Conservation (phyloP, 2,329 filamentous ascomycete species). For the Stemphylium lycopersici region DNA sequence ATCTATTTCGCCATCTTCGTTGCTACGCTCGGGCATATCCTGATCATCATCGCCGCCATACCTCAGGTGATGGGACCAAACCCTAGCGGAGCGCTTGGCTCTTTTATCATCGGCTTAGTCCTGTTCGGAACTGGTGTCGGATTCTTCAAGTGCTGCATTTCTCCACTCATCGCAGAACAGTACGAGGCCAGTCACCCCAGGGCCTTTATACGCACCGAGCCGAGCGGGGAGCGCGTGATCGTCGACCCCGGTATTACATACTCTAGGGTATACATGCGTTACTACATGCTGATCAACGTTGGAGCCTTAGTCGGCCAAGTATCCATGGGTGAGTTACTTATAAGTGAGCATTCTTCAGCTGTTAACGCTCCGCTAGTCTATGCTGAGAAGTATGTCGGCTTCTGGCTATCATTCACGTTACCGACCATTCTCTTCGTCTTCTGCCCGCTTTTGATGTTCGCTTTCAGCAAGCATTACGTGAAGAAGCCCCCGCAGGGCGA, state of each 20-base stretch:
- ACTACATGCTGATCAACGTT: constrained; percentile 74
- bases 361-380: constrained; percentile 55
- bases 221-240: constrained; percentile 68
- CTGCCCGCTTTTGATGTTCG: constrained; percentile 62
- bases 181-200: constrained; percentile 61
- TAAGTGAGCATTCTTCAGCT: background rate
- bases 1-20: constrained; percentile 61
- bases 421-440: constrained; percentile 68
- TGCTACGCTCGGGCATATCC: constrained; percentile 62
- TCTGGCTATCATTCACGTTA: constrained; percentile 72
- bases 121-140: constrained; percentile 53
- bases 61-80: constrained; percentile 51
- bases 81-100: constrained; percentile 50
- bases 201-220: constrained; percentile 57
- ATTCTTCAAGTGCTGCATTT: constrained; percentile 51
- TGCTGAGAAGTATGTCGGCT: constrained; percentile 74
- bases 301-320: constrained; percentile 68
- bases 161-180: constrained; percentile 72
- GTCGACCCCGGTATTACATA: constrained; percentile 71
- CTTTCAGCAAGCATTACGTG: constrained; percentile 34
- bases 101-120: constrained; percentile 56
- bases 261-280: constrained; percentile 70
- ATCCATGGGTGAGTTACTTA: constrained; percentile 54
- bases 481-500: constrained; percentile 70
- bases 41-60: constrained; percentile 59